Conservation (phyloP, 2,329 filamentous ascomycete genomes). For the Graphiopsis chlorocephala region DNA sequence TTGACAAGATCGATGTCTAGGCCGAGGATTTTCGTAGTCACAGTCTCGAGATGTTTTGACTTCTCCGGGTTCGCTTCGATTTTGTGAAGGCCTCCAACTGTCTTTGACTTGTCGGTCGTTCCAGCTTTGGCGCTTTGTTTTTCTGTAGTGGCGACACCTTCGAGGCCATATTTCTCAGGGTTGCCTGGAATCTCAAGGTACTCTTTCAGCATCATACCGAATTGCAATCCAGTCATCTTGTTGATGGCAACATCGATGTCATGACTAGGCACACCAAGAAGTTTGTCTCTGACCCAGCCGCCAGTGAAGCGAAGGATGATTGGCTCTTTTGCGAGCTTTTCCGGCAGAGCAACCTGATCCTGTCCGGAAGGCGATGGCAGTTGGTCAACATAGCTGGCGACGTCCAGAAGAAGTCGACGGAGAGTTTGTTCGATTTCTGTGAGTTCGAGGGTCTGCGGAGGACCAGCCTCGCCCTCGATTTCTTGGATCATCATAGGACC, state of each 20-base stretch:
- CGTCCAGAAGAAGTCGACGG: slow-evolving; percentile 74
- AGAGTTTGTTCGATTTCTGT: slow-evolving; percentile 70
- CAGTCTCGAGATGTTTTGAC: slow-evolving; percentile 92
- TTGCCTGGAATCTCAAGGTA: slow-evolving; percentile 64
- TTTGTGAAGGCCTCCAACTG: slow-evolving; percentile 76
- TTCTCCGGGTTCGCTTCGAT: slow-evolving; percentile 92
- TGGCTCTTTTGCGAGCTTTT: slow-evolving; percentile 45
- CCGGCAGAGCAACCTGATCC: slow-evolving; percentile 39
- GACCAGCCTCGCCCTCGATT: slow-evolving; percentile 26
- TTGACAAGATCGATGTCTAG: slow-evolving; percentile 95
- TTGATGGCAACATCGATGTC: slow-evolving; percentile 87
- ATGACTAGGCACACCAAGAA: slow-evolving; percentile 68
- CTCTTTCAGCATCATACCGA: slow-evolving; percentile 66
- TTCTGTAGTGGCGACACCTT: slow-evolving; percentile 37
- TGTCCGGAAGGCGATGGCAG: slow-evolving; percentile 27
- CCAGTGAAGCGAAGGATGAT: slow-evolving; percentile 72
- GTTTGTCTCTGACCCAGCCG: slow-evolving; percentile 84
- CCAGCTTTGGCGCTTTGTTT: slow-evolving; percentile 40
- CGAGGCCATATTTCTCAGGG: slow-evolving; percentile 58
- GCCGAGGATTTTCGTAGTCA: slow-evolving; percentile 79
- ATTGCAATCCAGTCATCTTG: slow-evolving; percentile 75
- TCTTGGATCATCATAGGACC: slow-evolving; percentile 32
- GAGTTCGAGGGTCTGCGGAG: slow-evolving; percentile 49
- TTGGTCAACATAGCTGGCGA: slow-evolving; percentile 66
- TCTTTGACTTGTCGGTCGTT: slow-evolving; percentile 48